Base-by-base conservation (phyloP, 192 early-diverging fungal genomes). In the Geosiphon pyriformis region DNA sequence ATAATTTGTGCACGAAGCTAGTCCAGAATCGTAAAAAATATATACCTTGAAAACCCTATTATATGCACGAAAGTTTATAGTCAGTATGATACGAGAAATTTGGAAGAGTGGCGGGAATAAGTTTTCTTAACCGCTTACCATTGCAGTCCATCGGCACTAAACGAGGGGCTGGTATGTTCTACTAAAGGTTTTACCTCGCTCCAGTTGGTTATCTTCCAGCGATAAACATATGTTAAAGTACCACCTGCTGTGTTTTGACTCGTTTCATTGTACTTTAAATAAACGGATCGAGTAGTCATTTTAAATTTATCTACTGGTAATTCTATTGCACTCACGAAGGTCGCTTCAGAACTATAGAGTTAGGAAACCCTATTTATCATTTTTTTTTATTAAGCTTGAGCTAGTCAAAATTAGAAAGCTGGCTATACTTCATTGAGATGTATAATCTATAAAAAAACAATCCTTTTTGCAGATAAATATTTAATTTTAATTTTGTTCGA, bases 121-220 rank as follows among this genome's bases (percentile, higher is more conserved):
- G 12, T 12, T 55, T 55, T 29, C 11, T 20, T 29, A 55, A 27
- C 4, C n/a, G 42, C 59, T 23, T 22, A 66, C 65, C 65, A 66
- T 18, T 57, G 51, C 15, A 66, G 34, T 8, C 65, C 65, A 20
- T 66, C 65, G 15, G 65, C 65, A 47, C 3, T 37, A 47, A 66
- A 66, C 22, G 65, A 18, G 2, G 65, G 34, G 23, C 65, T 66
- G 8, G 65, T 46, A 66, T 56, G 35, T 30, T 66, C 65, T 26
- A 56, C 48, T 22, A 56, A 57, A 37, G 65, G 65, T 8, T 11
- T 23, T 8, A 66, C 53, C 8, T 66, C 65, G 29, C 53, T 66
- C 65, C 65, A 66, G 18, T 66, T 66, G 22, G 35, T 42, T 25
- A 66, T 66, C 47, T 66, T 66, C 65, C 65, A 66, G 15, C 35